Conservation (phyloP, 1,284 basidiomycete genomes). For the Cutaneotrichosporon curvatum region DNA sequence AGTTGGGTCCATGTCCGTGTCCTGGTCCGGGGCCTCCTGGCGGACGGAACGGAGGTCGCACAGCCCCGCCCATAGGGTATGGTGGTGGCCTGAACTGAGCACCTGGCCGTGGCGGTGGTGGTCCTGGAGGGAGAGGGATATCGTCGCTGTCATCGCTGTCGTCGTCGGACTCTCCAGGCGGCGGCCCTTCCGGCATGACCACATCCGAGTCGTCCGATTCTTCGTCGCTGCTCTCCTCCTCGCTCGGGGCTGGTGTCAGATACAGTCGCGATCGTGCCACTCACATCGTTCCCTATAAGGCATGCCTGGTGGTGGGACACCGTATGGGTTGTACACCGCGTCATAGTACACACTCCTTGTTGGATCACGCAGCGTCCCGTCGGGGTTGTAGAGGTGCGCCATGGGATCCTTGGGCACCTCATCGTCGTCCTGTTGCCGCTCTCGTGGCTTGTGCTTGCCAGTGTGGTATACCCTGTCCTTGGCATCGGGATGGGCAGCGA, state of each 20-base stretch:
- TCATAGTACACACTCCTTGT: slow-evolving; percentile 90
- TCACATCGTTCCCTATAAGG: slow-evolving; percentile 78
- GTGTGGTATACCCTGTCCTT: slow-evolving; percentile 59
- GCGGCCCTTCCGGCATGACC: slow-evolving; percentile 74
- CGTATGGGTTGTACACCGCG: slow-evolving; percentile 84
- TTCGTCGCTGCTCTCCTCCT: slow-evolving; percentile 59
- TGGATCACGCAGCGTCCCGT: slow-evolving; percentile 73
- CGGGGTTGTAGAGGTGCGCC: slow-evolving; percentile 60
- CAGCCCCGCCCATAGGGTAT: not conserved
- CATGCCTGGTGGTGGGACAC: slow-evolving; percentile 94
- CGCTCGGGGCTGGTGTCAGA: slow-evolving; percentile 9
- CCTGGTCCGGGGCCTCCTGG: slow-evolving; percentile 1
- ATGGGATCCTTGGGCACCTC: slow-evolving; percentile 21
- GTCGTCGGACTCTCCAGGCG: slow-evolving; percentile 50
- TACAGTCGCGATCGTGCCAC: slow-evolving; percentile 32
- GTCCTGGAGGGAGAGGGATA: slow-evolving; percentile 47
- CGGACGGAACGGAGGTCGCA: slow-evolving; percentile 7
- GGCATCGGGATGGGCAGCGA: slow-evolving; percentile 83
- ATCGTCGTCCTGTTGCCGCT: slow-evolving; percentile 40
- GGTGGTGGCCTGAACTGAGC: slow-evolving; percentile 23
- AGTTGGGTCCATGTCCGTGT: too few species aligned
- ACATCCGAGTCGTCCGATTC: slow-evolving; percentile 64
- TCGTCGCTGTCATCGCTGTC: slow-evolving; percentile 45
- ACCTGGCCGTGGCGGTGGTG: slow-evolving; percentile 39
- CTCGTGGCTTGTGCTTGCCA: slow-evolving; percentile 47